These are phyloP conservation scores for Xenoacremonium recifei DNA, from an alignment of 2,329 filamentous ascomycete genomes.

Conservation along the genomic window DNA sequence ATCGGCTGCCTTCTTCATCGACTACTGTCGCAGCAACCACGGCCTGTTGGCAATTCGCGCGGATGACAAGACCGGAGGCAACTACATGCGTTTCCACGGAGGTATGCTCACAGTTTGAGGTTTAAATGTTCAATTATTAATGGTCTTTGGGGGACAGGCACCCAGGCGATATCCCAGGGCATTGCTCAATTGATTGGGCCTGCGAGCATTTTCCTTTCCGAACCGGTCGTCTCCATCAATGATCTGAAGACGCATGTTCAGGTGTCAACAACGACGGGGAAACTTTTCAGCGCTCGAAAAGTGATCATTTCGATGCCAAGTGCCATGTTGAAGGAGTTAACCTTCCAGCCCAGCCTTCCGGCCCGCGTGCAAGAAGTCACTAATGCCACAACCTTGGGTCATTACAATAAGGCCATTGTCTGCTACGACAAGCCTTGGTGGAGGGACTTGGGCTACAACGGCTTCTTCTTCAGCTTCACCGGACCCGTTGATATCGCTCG, in stretches of 20 bases:
- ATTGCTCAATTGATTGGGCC: conserved; percentile 26
- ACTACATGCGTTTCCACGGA: conserved; percentile 30
- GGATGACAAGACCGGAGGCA: conserved; percentile 33
- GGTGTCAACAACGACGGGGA: conserved; percentile 21
- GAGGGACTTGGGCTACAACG: conserved; percentile 33
- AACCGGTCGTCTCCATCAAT: conserved; percentile 23
- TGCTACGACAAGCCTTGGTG: conserved; percentile 33
- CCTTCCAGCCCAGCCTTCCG: conserved; percentile 45
- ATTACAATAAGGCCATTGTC: conserved; percentile 44
- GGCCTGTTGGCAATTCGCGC: conserved; percentile 34
- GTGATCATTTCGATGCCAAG: conserved; percentile 49
- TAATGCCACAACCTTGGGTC: conserved; percentile 36
- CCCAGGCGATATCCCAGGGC: conserved; percentile 23
- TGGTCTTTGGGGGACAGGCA: conserved; percentile 16
- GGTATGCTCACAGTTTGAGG: conserved; percentile 12
- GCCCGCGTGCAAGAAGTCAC: conserved; percentile 32
- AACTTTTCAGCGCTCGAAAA: conserved; percentile 32
- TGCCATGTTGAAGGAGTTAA: conserved; percentile 44
- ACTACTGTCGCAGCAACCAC: conserved; percentile 35
- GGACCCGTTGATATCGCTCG: conserved; percentile 40
- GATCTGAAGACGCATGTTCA: conserved; percentile 11
- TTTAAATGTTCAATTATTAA: background rate
- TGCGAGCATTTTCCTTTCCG: conserved; percentile 13
- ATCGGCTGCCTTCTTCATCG: conserved; percentile 36
- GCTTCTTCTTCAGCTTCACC: conserved; percentile 37